Evolutionary conservation across 2,329 filamentous ascomycete genomes (phyloP), one percentile per base, ranked within the genome.

Genomic region (Microascus cirrosus): DNA sequence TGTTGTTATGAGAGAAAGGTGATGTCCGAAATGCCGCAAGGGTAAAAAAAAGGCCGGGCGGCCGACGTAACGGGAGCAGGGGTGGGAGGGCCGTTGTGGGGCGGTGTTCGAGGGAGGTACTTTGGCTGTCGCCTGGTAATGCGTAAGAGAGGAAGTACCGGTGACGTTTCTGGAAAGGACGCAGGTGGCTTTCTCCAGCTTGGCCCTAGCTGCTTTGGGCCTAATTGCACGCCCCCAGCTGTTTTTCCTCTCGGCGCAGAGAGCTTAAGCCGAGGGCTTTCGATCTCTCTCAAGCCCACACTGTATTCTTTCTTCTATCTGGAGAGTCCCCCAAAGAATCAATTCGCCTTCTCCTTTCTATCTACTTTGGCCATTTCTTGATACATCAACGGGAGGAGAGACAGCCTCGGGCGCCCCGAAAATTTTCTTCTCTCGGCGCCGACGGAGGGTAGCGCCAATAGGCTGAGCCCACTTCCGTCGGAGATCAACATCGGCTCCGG

Each of bases 401-500:
- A 42, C 3, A 42, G 36, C 12, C 3, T 42, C 36, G 18, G 36
- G 12, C 12, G 4, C 6, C 4, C 36, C 36, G 22, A 57, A 52
- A 28, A 15, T 57, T 48, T 34, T 51, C 22, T 18, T 48, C 25
- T 22, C 54, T 51, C 42, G 55, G 55, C 48, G 55, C n/a, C 13
- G 39, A n/a, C 15, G 39, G 15, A 45, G 39, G 15, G 39, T 45
- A 45, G 39, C 39, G 39, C 39, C 39, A n/a, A 45, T n/a, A 25
- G 55, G 34, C 20, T n/a, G 39, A 51, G 45, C 24, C 39, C 55
- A 51, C 55, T 34, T 32, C 10, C 11, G 8, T 57, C 55, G 55
- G 55, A 57, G 55, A 57, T 57, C 45, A 52, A 4, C 55, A 57
- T 57, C 55, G 55, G 55, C 55, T 57, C 55, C 55, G 55, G 45